Base-by-base conservation (phyloP, 2,329 filamentous ascomycete species). In the Plenodomus lindquistii region DNA sequence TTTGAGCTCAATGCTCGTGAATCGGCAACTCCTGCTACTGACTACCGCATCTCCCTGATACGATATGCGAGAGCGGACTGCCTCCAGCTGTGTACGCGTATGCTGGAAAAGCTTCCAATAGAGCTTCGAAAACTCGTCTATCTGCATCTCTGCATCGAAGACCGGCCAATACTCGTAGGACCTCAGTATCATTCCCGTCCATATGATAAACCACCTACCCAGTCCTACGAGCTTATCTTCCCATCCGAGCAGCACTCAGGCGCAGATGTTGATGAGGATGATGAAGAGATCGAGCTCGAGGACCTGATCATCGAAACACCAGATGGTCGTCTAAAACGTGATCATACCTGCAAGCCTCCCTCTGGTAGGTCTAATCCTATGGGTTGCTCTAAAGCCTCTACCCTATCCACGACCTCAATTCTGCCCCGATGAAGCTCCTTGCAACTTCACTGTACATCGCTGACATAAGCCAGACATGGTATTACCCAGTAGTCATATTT, bases 91-190 rank as follows among this genome's bases (percentile, higher is more conserved):
- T 41, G 46, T 20, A 43, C 36, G 8, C 35, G 53, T 46, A 64
- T 66, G 62, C 48, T 55, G 34, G 18, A 41, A 8, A 62, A 46
- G 34, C 50, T 66, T 4, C 62, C 63, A 4, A 31, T 16, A 2
- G 59, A 64, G 29, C 31, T 66, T 9, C 57, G 56, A 17, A 51
- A 63, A 13, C 15, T 59, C 19, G 39, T 66, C 3, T 66, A 66
- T 34, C 48, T 47, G 27, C 56, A 54, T 31, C 44, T 66, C 8
- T 63, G 59, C 42, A 37, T 64, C 19, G 59, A 63, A 17, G 60
- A 64, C 8, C 55, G 48, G 17, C 48, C 47, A 1, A 60, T 66
- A 19, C 55, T 53, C 10, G 46, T 62, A 27, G 62, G 63, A 2
- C 58, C 60, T 13, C 59, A 60, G 20, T 57, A 59, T 41, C 63